phyloP scores from a whole-genome alignment of 768 basidiomycete species.

The Kwoniella pini region DNA sequence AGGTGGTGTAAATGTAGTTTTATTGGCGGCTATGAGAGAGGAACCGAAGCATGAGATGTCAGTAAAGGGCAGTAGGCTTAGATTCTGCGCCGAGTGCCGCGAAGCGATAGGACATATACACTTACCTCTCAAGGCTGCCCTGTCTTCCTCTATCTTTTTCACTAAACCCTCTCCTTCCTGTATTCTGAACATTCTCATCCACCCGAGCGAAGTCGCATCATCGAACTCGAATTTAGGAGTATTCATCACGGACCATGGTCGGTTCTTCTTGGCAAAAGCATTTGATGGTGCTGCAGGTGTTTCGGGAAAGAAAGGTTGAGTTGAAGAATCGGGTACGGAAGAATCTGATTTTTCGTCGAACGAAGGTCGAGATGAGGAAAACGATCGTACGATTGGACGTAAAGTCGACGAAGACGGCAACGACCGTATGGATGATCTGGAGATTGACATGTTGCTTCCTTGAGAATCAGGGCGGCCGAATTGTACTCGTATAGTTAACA shows the following conservation, averaged over 20 bases:
- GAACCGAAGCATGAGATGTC: constrained; percentile 5
- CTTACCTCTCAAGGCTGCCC: constrained; percentile 80
- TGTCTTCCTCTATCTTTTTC: constrained; percentile 82
- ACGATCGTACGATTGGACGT: background rate
- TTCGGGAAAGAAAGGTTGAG: constrained; percentile 12
- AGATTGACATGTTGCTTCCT: background rate
- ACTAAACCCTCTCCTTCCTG: constrained; percentile 74
- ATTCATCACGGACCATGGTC: constrained; percentile 22
- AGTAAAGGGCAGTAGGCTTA: too few species aligned
- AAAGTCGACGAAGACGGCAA: constrained; percentile 4
- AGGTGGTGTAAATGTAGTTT: constrained; percentile 73
- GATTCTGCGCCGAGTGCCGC: too few species aligned
- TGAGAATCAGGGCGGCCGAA: background rate
- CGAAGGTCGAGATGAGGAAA: constrained; percentile 1
- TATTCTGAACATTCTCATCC: constrained; percentile 72
- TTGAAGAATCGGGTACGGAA: constrained; percentile 9
- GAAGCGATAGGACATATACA: too few species aligned
- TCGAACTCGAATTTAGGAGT: constrained; percentile 55
- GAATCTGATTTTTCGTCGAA: constrained; percentile 9
- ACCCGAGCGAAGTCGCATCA: constrained; percentile 70
- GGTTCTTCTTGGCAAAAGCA: constrained; percentile 7
- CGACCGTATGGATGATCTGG: background rate
- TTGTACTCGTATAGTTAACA: too few species aligned
- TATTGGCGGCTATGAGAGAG: constrained; percentile 65
- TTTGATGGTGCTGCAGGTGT: constrained; percentile 16